These are phyloP conservation scores for Yamadazyma diospyri DNA, from an alignment of 1,139 yeast genomes.

Conservation along the genomic window DNA sequence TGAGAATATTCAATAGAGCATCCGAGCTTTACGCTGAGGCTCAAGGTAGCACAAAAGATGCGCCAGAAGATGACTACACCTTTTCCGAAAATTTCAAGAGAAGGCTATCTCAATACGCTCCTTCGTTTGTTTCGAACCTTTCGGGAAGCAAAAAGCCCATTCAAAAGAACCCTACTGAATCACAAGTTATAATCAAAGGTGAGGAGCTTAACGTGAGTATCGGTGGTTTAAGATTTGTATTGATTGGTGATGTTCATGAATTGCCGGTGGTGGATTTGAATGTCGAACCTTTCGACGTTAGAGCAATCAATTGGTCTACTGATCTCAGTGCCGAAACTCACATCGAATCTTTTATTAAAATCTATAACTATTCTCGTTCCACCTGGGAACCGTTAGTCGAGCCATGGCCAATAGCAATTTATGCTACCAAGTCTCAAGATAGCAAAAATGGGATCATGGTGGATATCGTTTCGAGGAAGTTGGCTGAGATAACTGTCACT, in stretches of 20 bases:
- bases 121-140: slow-evolving; percentile 51
- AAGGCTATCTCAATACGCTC: slow-evolving; percentile 60
- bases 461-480: slow-evolving; percentile 68
- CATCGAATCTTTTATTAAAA: slow-evolving; percentile 68
- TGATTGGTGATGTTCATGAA: slow-evolving; percentile 93
- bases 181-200: slow-evolving; percentile 52
- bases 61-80: slow-evolving; percentile 27
- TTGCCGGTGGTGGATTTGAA: slow-evolving; percentile 85
- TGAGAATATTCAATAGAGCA: slow-evolving; percentile 70
- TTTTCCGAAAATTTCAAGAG: slow-evolving; percentile 62
- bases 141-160: slow-evolving; percentile 17
- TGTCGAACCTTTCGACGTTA: slow-evolving; percentile 67
- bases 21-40: slow-evolving; percentile 47
- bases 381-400: slow-evolving; percentile 96
- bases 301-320: slow-evolving; percentile 87
- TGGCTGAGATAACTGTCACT: slow-evolving; percentile 79
- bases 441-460: slow-evolving; percentile 48
- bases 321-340: slow-evolving; percentile 72
- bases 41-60: slow-evolving; percentile 19
- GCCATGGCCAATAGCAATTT: slow-evolving; percentile 79
- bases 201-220: slow-evolving; percentile 70
- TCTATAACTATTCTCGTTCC: slow-evolving; percentile 87
- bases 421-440: slow-evolving; percentile 49
- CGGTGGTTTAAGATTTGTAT: slow-evolving; percentile 81
- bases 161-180: slow-evolving; percentile 14